Evolutionary conservation across 306 rosid genomes (phyloP).

Genomic region (Rubus parviflorus): DNA sequence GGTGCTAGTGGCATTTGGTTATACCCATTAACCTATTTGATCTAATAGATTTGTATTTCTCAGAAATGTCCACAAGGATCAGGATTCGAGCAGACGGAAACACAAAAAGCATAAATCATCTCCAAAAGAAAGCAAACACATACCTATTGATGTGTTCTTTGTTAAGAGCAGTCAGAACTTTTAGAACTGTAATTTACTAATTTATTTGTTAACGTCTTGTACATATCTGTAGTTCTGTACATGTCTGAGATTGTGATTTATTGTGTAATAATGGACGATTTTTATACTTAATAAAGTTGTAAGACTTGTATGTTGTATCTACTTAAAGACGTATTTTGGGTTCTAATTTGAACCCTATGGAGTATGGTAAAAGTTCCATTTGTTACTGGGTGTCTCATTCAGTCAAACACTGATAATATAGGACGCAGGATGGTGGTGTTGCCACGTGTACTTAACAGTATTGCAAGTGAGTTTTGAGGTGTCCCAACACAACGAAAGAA

Average conservation of each 20-base stretch:
- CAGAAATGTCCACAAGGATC: constrained; percentile 49
- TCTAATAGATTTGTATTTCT: neutral
- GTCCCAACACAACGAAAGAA: neutral
- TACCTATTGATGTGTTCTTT: constrained; percentile 76
- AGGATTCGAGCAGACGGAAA: constrained; percentile 39
- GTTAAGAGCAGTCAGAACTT: constrained; percentile 49
- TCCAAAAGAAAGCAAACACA: constrained; percentile 52
- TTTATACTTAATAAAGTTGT: neutral
- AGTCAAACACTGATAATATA: no score
- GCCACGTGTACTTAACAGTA: constrained; percentile 19
- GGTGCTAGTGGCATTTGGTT: constrained; percentile 1
- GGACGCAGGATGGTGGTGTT: neutral
- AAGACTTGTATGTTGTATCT: neutral
- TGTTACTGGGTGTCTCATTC: no score
- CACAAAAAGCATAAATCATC: constrained; percentile 61
- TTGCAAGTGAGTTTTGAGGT: neutral
- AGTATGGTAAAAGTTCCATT: no score
- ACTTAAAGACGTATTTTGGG: neutral
- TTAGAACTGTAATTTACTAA: neutral
- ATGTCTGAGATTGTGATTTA: neutral
- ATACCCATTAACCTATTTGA: neutral
- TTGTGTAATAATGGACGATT: neutral
- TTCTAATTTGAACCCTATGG: neutral
- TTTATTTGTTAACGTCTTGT: constrained; percentile 10
- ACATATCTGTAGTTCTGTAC: constrained; percentile 12